Conservation (phyloP, 2,329 filamentous ascomycete species). For the Hawksworthiomyces lignivorus region DNA sequence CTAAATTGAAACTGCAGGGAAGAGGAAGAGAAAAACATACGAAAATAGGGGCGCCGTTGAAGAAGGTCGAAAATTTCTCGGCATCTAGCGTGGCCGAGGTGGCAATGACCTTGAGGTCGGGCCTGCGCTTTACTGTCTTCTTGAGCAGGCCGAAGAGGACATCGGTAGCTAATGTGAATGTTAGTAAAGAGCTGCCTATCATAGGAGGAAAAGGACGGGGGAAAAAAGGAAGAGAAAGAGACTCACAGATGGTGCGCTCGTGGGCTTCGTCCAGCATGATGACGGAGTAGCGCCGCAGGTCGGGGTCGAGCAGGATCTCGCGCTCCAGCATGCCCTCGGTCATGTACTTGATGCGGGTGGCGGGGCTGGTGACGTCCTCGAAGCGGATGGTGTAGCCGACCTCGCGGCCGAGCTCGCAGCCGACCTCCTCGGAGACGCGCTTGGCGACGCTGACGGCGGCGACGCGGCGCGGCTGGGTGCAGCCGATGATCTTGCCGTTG, state of each 20-base stretch:
- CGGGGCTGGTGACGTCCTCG: conserved; percentile 81
- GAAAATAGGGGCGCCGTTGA: conserved; percentile 92
- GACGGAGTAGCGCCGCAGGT: conserved; percentile 82
- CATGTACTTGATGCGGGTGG: conserved; percentile 98
- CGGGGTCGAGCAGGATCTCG: conserved; percentile 87
- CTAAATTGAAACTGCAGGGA: neutral
- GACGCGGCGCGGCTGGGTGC: conserved; percentile 91
- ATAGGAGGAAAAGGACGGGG: too few species aligned
- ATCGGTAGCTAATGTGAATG: conserved; percentile 57
- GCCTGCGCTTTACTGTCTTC: conserved; percentile 77
- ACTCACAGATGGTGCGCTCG: conserved; percentile 70
- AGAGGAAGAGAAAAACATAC: conserved; percentile 3
- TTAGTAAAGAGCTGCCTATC: neutral
- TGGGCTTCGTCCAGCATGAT: conserved; percentile 99
- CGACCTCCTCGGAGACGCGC: conserved; percentile 84
- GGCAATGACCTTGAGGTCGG: conserved; percentile 89
- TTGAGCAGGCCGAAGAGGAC: conserved; percentile 91
- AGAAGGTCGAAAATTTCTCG: conserved; percentile 95
- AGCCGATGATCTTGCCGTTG: conserved; percentile 84
- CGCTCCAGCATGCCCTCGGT: conserved; percentile 97
- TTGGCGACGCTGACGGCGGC: conserved; percentile 91
- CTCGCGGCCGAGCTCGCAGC: conserved; percentile 66
- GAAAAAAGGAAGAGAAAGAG: neutral
- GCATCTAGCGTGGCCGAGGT: conserved; percentile 95
- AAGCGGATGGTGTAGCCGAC: conserved; percentile 97